phyloP scores from a whole-genome alignment of 83 land plant species.

The Picea engelmannii region DNA sequence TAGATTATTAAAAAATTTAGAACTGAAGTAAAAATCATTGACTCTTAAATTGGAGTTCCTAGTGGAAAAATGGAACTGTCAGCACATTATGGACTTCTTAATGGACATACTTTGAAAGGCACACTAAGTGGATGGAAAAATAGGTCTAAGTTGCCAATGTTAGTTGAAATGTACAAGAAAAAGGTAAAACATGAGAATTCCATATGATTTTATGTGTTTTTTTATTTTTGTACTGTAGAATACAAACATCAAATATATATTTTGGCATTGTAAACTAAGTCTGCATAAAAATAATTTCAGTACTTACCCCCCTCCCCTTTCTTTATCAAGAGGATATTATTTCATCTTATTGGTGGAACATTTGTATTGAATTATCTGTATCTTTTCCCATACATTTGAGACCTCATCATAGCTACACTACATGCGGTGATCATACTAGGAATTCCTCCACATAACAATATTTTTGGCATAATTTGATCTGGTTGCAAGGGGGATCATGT shows the following conservation, averaged over 20 bases:
- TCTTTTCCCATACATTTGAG: background rate
- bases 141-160: slow-evolving; percentile 66
- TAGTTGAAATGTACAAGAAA: slow-evolving; percentile 73
- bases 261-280: slow-evolving; percentile 1
- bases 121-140: slow-evolving; percentile 91
- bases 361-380: slow-evolving; percentile 18
- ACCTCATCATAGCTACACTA: background rate
- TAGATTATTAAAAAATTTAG: background rate
- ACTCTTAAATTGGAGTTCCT: slow-evolving; percentile 59
- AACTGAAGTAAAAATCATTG: background rate
- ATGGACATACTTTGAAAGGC: slow-evolving; percentile 74
- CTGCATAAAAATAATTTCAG: too few species aligned
- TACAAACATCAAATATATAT: background rate
- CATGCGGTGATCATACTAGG: background rate
- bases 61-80: slow-evolving; percentile 56
- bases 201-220: background rate
- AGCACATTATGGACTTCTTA: slow-evolving; percentile 73
- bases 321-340: slow-evolving; percentile 23
- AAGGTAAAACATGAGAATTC: slow-evolving; percentile 38
- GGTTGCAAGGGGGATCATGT: too few species aligned
- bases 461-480: too few species aligned
- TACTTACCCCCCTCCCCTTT: slow-evolving; percentile 11
- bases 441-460: background rate
- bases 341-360: slow-evolving; percentile 16
- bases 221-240: background rate